These are phyloP conservation scores for Penicillium sp. DNA, from an alignment of 2,329 filamentous ascomycete species.

Conservation along the genomic window DNA sequence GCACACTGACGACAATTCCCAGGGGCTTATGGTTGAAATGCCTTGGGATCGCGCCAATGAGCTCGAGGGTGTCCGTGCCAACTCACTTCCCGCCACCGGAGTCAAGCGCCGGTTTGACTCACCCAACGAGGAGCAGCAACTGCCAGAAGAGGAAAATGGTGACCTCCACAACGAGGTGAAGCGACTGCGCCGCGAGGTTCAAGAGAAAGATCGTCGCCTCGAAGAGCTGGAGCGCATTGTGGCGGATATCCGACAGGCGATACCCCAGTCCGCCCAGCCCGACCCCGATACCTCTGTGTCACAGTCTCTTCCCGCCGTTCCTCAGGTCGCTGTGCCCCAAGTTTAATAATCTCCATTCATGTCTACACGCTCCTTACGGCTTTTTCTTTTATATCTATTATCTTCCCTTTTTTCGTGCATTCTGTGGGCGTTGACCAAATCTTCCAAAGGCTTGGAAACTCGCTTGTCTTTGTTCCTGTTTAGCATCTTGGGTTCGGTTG, in stretches of 20 bases:
- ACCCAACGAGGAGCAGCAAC: slow-evolving; percentile 24
- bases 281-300: slow-evolving; percentile 15
- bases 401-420: slow-evolving; percentile 30
- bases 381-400: not conserved
- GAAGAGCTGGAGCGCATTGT: slow-evolving; percentile 44
- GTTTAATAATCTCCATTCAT: slow-evolving; percentile 7
- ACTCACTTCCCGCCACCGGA: slow-evolving; percentile 29
- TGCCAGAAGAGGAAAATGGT: slow-evolving; percentile 44
- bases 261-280: slow-evolving; percentile 29
- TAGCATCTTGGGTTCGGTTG: slow-evolving; percentile 19
- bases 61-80: slow-evolving; percentile 31
- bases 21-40: slow-evolving; percentile 24
- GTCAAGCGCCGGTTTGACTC: slow-evolving; percentile 40
- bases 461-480: slow-evolving; percentile 5
- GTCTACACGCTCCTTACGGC: not conserved
- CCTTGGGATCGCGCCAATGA: slow-evolving; percentile 32
- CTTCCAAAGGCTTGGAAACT: slow-evolving; percentile 19
- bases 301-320: slow-evolving; percentile 12
- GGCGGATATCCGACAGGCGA: slow-evolving; percentile 37
- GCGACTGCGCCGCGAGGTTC: slow-evolving; percentile 65
- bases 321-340: slow-evolving; percentile 17
- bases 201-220: slow-evolving; percentile 53
- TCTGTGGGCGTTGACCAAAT: slow-evolving; percentile 32
- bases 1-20: slow-evolving; percentile 39
- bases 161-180: slow-evolving; percentile 65